These are phyloP conservation scores for Alternaria panax DNA, from an alignment of 2,329 filamentous ascomycete genomes.

Conservation along the genomic window DNA sequence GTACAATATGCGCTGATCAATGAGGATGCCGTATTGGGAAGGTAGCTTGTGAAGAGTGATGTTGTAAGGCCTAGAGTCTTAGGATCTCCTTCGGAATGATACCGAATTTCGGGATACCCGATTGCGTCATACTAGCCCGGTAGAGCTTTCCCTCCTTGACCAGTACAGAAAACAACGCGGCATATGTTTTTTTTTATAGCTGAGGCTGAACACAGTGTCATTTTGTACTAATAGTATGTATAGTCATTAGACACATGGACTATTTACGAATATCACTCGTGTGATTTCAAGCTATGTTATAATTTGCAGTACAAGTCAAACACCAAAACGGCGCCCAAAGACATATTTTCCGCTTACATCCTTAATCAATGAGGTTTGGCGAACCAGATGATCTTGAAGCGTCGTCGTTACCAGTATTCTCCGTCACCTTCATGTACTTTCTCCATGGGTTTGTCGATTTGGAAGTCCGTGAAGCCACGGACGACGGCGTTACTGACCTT, in stretches of 20 bases:
- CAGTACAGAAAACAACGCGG: not conserved
- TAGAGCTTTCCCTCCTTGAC: not conserved
- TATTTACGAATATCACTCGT: not conserved
- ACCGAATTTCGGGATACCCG: slow-evolving; percentile 11
- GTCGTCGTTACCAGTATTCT: not conserved
- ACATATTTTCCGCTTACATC: not conserved
- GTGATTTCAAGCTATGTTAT: not conserved
- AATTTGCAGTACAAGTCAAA: too few relatives aligned
- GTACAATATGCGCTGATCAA: not conserved
- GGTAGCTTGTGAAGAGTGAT: not conserved
- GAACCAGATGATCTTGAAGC: not conserved
- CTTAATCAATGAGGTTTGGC: not conserved
- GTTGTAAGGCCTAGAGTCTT: not conserved
- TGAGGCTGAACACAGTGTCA: not conserved
- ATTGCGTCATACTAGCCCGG: slow-evolving; percentile 15
- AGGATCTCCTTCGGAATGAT: slow-evolving; percentile 5
- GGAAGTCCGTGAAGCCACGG: not conserved
- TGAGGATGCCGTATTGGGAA: not conserved
- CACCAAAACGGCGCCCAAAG: too few relatives aligned
- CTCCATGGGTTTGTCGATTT: slow-evolving; percentile 9
- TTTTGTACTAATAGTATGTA: not conserved
- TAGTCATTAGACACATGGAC: not conserved
- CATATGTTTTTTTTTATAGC: not conserved
- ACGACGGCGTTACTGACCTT: not conserved
- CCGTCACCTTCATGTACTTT: not conserved